Percentiles rank a stretch among this genome's conserved stretches.
phyloP scores from a whole-genome alignment of 1,284 basidiomycete species.

The Pyrrhoderma noxium region DNA sequence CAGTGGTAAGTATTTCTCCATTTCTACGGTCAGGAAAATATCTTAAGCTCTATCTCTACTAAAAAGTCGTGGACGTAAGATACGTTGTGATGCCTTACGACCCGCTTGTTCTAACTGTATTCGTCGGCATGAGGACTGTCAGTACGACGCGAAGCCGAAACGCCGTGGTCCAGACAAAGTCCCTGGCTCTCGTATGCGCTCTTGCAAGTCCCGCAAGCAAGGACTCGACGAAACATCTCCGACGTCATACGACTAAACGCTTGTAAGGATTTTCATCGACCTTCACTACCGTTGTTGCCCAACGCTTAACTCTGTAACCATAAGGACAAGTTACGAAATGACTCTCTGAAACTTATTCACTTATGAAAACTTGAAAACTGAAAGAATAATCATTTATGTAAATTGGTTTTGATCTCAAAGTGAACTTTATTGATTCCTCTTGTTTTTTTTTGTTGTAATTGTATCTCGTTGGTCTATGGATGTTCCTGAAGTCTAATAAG shows the following conservation, averaged over 20 bases:
- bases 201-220: slow-evolving; percentile 18
- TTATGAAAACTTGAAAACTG: no score
- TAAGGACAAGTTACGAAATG: no score
- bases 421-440: no score
- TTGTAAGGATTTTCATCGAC: slow-evolving; percentile 1
- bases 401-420: no score
- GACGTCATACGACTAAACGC: no score
- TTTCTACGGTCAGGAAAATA: not conserved
- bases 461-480: no score
- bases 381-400: no score
- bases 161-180: slow-evolving; percentile 18
- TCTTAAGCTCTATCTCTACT: not conserved
- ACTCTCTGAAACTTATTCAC: no score
- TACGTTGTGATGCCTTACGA: slow-evolving; percentile 15
- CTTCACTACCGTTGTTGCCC: not conserved
- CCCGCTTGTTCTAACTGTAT: slow-evolving; percentile 15
- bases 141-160: slow-evolving; percentile 17
- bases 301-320: not conserved
- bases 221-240: slow-evolving; percentile 8
- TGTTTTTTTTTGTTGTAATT: no score
- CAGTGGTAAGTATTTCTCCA: slow-evolving; percentile 13
- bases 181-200: slow-evolving; percentile 18
- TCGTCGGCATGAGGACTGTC: slow-evolving; percentile 16
- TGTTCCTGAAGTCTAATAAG: no score
- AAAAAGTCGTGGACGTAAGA: slow-evolving; percentile 15